phyloP scores from a whole-genome alignment of 2,329 filamentous ascomycete genomes.

The Aspergillus chevalieri region DNA sequence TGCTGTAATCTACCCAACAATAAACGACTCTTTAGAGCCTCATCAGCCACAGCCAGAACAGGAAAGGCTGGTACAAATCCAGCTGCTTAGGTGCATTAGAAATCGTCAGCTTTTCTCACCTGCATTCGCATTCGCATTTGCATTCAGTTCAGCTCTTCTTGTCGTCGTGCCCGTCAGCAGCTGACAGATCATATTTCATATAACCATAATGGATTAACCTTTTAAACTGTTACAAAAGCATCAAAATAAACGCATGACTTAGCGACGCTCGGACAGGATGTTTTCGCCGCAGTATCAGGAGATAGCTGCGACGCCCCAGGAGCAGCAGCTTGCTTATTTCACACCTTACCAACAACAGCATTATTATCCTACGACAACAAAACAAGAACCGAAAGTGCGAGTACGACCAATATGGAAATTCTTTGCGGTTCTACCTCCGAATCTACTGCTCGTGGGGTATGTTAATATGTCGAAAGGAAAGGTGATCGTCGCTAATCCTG shows the following conservation, averaged over 20 bases:
- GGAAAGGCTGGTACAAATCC: too few relatives aligned
- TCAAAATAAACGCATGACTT: too few relatives aligned
- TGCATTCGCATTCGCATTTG: not conserved
- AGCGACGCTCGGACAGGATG: not conserved
- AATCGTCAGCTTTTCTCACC: not conserved
- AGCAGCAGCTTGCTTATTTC: constrained; percentile 2
- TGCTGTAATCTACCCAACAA: too few relatives aligned
- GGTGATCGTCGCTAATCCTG: too few relatives aligned
- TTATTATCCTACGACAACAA: not conserved
- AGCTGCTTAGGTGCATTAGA: too few relatives aligned
- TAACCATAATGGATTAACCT: too few relatives aligned
- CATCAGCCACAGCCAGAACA: too few relatives aligned
- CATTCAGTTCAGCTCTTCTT: too few relatives aligned
- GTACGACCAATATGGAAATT: constrained; percentile 15
- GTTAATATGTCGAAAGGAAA: constrained; percentile 1
- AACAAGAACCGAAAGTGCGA: not conserved
- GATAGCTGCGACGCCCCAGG: constrained; percentile 5
- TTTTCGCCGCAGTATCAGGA: constrained; percentile 9
- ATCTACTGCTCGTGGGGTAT: constrained; percentile 25
- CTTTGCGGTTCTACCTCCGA: constrained; percentile 19
- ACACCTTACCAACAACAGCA: not conserved
- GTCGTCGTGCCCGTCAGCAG: too few relatives aligned
- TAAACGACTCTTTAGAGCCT: too few relatives aligned
- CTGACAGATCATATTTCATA: too few relatives aligned
- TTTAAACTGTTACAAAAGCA: too few relatives aligned